Percentiles rank a stretch among this genome's conserved stretches.
Evolutionary conservation across 352 stramenopile genomes (phyloP).

Genomic region (Thalassiosira sp.): DNA sequence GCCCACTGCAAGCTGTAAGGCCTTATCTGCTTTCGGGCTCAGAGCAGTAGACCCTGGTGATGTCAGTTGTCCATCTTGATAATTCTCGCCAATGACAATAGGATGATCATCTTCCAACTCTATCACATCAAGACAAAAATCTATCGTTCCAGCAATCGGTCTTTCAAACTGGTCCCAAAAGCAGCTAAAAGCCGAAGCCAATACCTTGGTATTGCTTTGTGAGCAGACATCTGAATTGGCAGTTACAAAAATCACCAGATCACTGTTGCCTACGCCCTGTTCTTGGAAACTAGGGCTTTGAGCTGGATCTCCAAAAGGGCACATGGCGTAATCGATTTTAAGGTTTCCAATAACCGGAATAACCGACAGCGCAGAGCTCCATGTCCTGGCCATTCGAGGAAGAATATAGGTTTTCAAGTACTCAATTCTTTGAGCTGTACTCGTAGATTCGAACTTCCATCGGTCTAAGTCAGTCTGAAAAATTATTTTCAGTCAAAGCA

Average conservation of each 20-base stretch:
- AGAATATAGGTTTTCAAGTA: conserved; percentile 54
- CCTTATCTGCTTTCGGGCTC: conserved; percentile 19
- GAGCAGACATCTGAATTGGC: conserved; percentile 29
- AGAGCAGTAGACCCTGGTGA: not conserved
- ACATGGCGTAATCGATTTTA: conserved; percentile 29
- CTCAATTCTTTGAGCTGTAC: conserved; percentile 53
- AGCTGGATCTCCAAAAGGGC: conserved; percentile 32
- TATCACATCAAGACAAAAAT: conserved; percentile 46
- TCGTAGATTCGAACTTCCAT: conserved; percentile 33
- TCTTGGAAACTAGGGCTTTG: conserved; percentile 38
- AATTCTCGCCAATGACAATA: not conserved
- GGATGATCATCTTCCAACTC: conserved; percentile 17
- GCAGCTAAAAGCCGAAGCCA: conserved; percentile 38
- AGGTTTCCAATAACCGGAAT: conserved; percentile 63
- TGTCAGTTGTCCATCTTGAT: not conserved
- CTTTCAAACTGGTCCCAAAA: conserved; percentile 46
- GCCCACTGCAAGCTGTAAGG: conserved; percentile 20
- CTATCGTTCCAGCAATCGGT: conserved; percentile 34
- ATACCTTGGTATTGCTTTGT: conserved; percentile 13
- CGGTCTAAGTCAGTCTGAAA: conserved; percentile 41
- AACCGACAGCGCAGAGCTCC: conserved; percentile 55
- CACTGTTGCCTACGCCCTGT: conserved; percentile 20
- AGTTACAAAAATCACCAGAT: conserved; percentile 42
- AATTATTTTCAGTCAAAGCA: not conserved
- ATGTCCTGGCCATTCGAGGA: conserved; percentile 61